Percentiles rank a stretch among this genome's conserved stretches.
phyloP scores from a whole-genome alignment of 305 asterid species.

The Fraxinus ornus region DNA sequence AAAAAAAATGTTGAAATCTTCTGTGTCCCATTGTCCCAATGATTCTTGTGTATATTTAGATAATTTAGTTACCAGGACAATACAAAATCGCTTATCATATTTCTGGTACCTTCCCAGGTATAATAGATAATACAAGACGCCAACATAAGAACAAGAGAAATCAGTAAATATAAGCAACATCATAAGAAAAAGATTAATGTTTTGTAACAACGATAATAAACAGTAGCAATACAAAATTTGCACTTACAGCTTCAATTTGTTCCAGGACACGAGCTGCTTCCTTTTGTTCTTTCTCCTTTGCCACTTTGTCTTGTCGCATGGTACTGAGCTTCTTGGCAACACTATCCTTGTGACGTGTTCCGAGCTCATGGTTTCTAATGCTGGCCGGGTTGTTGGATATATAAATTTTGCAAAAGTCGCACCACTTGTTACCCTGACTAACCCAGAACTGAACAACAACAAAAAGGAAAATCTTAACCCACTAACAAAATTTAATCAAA shows the following conservation, averaged over 20 bases:
- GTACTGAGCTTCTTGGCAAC: constrained; percentile 73
- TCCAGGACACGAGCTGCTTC: constrained; percentile 67
- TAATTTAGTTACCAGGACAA: background rate
- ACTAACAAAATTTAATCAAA: constrained; percentile 20
- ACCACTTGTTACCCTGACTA: constrained; percentile 99
- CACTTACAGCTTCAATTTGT: constrained; percentile 91
- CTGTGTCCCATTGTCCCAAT: background rate
- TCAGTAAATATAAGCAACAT: background rate
- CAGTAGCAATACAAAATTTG: background rate
- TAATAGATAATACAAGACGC: background rate
- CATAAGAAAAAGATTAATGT: background rate
- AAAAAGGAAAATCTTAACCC: constrained; percentile 11
- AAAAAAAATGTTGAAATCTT: background rate
- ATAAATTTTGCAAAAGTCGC: constrained; percentile 92
- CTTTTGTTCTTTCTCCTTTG: constrained; percentile 72
- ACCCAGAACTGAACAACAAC: constrained; percentile 76
- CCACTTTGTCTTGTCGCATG: constrained; percentile 79
- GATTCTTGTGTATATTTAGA: background rate
- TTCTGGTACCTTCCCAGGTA: background rate
- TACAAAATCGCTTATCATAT: background rate
- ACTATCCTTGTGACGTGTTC: constrained; percentile 79
- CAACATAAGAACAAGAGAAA: background rate
- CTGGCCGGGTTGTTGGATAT: constrained; percentile 87
- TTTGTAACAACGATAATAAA: background rate
- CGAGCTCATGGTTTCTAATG: constrained; percentile 96